phyloP scores from a whole-genome alignment of 2,329 filamentous ascomycete genomes.

The Arthrobotrys conoides region DNA sequence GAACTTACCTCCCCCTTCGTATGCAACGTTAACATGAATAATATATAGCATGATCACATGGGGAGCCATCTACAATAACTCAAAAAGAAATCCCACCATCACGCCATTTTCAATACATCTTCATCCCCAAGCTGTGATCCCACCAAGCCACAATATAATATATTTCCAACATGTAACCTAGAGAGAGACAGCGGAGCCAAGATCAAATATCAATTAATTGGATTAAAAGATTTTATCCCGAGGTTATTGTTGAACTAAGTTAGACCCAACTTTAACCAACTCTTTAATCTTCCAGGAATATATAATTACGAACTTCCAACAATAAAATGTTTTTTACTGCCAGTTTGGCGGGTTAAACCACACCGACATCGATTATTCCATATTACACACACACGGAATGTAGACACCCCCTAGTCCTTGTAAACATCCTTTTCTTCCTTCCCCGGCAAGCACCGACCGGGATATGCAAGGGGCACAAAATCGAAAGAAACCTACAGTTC shows the following conservation, averaged over 20 bases:
- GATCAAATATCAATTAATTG: neutral
- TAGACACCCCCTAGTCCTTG: conserved; percentile 6
- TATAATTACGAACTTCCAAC: neutral
- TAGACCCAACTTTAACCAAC: neutral
- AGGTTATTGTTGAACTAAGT: conserved; percentile 2
- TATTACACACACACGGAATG: neutral
- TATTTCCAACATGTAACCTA: conserved; percentile 18
- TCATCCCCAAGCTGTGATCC: neutral
- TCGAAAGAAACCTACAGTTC: conserved; percentile 1
- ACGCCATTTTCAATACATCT: conserved; percentile 12
- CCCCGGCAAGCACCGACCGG: conserved; percentile 19
- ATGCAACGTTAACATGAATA: conserved; percentile 12
- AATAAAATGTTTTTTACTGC: neutral
- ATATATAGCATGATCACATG: too few relatives aligned
- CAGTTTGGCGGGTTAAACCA: neutral
- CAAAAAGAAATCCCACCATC: conserved; percentile 19
- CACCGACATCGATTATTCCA: conserved; percentile 15
- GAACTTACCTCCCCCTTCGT: neutral
- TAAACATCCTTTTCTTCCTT: neutral
- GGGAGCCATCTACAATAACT: neutral
- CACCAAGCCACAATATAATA: conserved; percentile 28
- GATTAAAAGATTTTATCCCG: conserved; percentile 6
- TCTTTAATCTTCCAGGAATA: conserved; percentile 7
- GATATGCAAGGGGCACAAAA: conserved; percentile 40
- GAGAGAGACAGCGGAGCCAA: neutral